Evolutionary conservation across 768 basidiomycete genomes (phyloP).

Genomic region (Termitomyces sp.): DNA sequence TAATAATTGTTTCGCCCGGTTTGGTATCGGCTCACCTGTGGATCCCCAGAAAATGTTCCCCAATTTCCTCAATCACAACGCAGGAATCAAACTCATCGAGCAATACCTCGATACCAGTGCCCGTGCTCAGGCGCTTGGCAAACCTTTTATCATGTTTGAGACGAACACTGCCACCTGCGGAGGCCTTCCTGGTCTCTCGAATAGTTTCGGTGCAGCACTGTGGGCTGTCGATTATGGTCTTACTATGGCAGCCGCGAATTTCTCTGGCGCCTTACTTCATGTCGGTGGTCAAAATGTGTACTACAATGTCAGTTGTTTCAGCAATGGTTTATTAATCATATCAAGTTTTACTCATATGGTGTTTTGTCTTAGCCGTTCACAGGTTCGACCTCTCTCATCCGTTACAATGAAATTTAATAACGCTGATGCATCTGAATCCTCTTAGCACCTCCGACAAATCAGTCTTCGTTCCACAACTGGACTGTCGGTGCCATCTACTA

Average conservation of each 20-base stretch:
- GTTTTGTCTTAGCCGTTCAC: conserved; percentile 50
- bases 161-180: conserved; percentile 69
- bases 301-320: conserved; percentile 52
- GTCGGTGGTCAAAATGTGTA: conserved; percentile 65
- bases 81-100: conserved; percentile 42
- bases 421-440: background rate
- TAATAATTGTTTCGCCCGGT: conserved; percentile 60
- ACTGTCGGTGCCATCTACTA: conserved; percentile 75
- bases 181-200: conserved; percentile 61
- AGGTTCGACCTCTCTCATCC: conserved; percentile 27
- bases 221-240: conserved; percentile 62
- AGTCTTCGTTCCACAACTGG: conserved; percentile 60
- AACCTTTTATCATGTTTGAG: conserved; percentile 66
- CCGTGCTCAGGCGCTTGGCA: conserved; percentile 39
- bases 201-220: conserved; percentile 61
- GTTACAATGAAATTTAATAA: background rate
- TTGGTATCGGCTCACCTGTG: conserved; percentile 34
- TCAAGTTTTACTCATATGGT: conserved; percentile 20
- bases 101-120: conserved; percentile 49
- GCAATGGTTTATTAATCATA: background rate
- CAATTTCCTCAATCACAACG: conserved; percentile 57
- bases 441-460: conserved; percentile 46
- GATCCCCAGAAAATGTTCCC: conserved; percentile 49
- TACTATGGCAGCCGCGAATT: conserved; percentile 62
- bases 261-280: conserved; percentile 51